Evolutionary conservation across 169 alveolate species (phyloP).

Genomic region (Plasmodium malariae): DNA sequence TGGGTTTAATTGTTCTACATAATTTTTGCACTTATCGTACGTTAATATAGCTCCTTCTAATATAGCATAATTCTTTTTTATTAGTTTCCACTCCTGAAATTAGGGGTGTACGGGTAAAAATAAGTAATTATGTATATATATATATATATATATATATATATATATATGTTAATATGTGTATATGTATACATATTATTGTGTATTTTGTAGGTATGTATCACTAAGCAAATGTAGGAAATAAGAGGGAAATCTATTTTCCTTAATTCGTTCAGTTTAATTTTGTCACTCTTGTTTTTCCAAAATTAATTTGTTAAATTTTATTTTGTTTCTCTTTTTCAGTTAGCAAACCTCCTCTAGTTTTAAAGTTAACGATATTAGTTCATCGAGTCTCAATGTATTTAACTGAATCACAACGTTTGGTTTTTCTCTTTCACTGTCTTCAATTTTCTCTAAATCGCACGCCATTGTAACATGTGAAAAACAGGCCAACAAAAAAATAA

Average conservation of each 20-base stretch:
- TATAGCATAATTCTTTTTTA: constrained; percentile 68
- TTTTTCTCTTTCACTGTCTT: constrained; percentile 58
- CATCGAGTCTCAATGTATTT: constrained; percentile 54
- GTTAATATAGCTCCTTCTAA: constrained; percentile 71
- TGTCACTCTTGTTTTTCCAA: not conserved
- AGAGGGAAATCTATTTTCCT: too few relatives aligned
- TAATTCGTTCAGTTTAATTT: too few relatives aligned
- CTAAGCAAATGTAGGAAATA: too few relatives aligned
- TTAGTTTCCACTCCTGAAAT: constrained; percentile 55
- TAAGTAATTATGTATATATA: not conserved
- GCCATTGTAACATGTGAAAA: constrained; percentile 54
- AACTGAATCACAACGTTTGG: constrained; percentile 60
- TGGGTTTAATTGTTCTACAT: constrained; percentile 63
- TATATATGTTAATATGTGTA: not conserved
- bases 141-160: too few relatives aligned
- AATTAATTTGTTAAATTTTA: not conserved
- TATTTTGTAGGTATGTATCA: too few relatives aligned
- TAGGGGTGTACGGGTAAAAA: not conserved
- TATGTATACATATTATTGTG: not conserved
- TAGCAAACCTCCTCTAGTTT: constrained; percentile 53
- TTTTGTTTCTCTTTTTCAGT: not conserved
- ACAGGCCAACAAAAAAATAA: constrained; percentile 23
- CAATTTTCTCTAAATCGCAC: constrained; percentile 75
- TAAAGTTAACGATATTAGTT: constrained; percentile 43
- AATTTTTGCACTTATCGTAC: constrained; percentile 60